phyloP scores from a whole-genome alignment of 257 asterid species.

The Nicotiana noctiflora region DNA sequence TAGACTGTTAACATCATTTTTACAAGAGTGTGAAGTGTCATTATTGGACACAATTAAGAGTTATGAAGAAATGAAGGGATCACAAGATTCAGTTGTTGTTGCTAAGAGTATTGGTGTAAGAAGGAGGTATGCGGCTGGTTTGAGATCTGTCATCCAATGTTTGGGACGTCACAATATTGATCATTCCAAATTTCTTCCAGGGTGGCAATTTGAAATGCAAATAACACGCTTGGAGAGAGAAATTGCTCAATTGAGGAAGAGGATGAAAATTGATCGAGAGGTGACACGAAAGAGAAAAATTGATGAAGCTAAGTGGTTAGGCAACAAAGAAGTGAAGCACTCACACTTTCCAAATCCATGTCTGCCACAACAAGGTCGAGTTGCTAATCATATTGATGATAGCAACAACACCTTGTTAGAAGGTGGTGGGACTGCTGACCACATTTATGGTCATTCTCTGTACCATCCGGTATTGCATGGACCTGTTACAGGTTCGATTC shows the following conservation, averaged over 20 bases:
- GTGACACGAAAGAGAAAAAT: slow-evolving; percentile 49
- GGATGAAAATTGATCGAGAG: slow-evolving; percentile 14
- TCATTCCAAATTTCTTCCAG: slow-evolving; percentile 47
- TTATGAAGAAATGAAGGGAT: slow-evolving; percentile 16
- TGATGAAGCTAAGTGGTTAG: slow-evolving; percentile 33
- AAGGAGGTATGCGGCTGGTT: slow-evolving; percentile 41
- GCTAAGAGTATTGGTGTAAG: slow-evolving; percentile 49
- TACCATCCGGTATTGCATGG: not conserved
- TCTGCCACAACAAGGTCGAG: slow-evolving; percentile 24
- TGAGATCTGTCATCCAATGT: slow-evolving; percentile 49
- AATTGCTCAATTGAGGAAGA: slow-evolving; percentile 15
- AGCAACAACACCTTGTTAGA: not conserved
- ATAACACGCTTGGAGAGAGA: slow-evolving; percentile 49
- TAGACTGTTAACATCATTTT: slow-evolving; percentile 41
- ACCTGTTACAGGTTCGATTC: not conserved
- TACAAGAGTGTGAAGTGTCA: slow-evolving; percentile 43
- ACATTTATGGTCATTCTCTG: slow-evolving; percentile 1
- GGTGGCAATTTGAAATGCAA: slow-evolving; percentile 56
- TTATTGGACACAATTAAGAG: slow-evolving; percentile 21
- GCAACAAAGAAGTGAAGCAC: slow-evolving; percentile 41
- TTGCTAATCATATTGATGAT: not conserved
- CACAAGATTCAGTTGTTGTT: slow-evolving; percentile 32
- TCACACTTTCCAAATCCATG: slow-evolving; percentile 30
- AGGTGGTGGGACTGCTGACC: not conserved
- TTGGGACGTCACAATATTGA: slow-evolving; percentile 58